Percentiles rank a stretch among this genome's conserved stretches.
phyloP scores from a whole-genome alignment of 345 rosid species.

The Citrus sinensis region DNA sequence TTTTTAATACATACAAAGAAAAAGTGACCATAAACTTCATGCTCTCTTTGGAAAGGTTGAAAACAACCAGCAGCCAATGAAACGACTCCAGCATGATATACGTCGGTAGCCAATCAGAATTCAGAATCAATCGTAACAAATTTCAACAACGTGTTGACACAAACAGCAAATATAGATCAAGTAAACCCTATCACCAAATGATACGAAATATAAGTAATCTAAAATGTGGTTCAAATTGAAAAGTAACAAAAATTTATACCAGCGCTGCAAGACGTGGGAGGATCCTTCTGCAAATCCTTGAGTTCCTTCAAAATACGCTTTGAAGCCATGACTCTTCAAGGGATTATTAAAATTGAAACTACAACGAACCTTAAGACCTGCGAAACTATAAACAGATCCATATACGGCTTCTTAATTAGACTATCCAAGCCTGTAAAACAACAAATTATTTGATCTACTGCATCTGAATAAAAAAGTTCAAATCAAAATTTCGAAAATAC shows the following conservation, averaged over 20 bases:
- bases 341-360: not conserved
- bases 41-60: not conserved
- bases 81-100: not conserved
- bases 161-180: not conserved
- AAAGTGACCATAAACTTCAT: not conserved
- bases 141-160: not conserved
- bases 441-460: not conserved
- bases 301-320: conserved; percentile 49
- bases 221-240: not conserved
- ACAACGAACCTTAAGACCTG: not conserved
- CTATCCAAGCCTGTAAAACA: not conserved
- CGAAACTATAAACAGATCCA: not conserved
- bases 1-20: not conserved
- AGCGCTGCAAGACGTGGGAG: conserved; percentile 49
- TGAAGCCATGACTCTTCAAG: conserved; percentile 32
- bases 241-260: conserved; percentile 10
- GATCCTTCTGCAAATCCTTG: conserved; percentile 46
- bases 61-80: not conserved
- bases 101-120: not conserved
- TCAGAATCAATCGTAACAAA: not conserved
- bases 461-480: too few species aligned
- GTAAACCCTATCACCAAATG: not conserved
- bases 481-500: not conserved
- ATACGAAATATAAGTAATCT: not conserved
- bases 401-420: not conserved